These are phyloP conservation scores for Amphirosellinia nigrospora DNA, from an alignment of 495 filamentous ascomycete species.

Conservation along the genomic window DNA sequence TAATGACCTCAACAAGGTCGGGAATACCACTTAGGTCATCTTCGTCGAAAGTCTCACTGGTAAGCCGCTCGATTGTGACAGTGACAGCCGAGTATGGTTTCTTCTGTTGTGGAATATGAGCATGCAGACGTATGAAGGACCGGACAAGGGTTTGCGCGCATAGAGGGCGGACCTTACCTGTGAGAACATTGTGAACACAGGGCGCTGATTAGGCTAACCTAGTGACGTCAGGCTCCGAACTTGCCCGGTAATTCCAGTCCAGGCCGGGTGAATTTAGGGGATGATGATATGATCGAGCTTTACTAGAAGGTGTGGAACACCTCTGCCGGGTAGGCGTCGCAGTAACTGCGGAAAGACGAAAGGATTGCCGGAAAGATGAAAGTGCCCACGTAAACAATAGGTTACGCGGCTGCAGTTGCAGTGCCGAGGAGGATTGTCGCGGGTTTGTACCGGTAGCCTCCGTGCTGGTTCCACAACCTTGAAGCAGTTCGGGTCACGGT, in stretches of 20 bases:
- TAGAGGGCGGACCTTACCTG: slow-evolving; percentile 39
- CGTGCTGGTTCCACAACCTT: slow-evolving; percentile 17
- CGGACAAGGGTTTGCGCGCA: not conserved
- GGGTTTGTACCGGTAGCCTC: slow-evolving; percentile 11
- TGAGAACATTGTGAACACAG: slow-evolving; percentile 46
- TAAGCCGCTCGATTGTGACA: slow-evolving; percentile 90
- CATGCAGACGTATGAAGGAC: not conserved
- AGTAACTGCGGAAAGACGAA: slow-evolving; percentile 11
- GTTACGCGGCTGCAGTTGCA: slow-evolving; percentile 16
- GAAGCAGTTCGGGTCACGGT: not conserved
- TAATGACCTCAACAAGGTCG: slow-evolving; percentile 91
- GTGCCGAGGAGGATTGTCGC: slow-evolving; percentile 14
- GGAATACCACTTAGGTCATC: slow-evolving; percentile 91
- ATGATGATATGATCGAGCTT: not conserved
- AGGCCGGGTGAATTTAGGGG: not conserved
- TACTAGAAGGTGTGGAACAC: not conserved
- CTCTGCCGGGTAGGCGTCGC: not conserved
- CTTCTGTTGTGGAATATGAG: slow-evolving; percentile 60
- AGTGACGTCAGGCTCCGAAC: slow-evolving; percentile 27
- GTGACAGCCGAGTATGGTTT: slow-evolving; percentile 95
- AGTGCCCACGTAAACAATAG: slow-evolving; percentile 12
- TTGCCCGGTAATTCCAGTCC: not conserved
- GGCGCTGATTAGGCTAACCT: slow-evolving; percentile 9
- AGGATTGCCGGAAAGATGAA: not conserved
- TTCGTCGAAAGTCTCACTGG: slow-evolving; percentile 85